Percentiles rank a stretch among this genome's conserved stretches.
Conservation (phyloP, 2,329 filamentous ascomycete species). For the Botrytis pseudocinerea region DNA sequence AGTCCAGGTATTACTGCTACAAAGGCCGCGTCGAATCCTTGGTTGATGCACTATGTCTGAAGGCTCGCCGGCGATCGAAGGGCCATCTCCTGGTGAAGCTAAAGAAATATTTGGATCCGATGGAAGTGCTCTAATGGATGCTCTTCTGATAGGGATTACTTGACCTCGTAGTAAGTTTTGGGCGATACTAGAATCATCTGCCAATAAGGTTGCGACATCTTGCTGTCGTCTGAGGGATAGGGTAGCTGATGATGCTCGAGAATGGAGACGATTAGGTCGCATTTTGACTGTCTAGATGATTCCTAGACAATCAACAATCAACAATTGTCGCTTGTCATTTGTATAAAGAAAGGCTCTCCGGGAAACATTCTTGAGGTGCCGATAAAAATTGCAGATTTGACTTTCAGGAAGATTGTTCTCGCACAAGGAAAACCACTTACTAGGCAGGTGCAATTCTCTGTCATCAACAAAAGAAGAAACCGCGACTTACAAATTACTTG, state of each 20-base stretch:
- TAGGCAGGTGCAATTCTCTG: background rate
- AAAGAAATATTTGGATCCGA: conserved; percentile 16
- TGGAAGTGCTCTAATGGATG: conserved; percentile 27
- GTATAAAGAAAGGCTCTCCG: background rate
- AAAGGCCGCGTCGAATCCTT: conserved; percentile 25
- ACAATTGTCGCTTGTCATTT: conserved; percentile 2
- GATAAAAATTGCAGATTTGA: background rate
- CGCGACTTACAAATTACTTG: conserved; percentile 15
- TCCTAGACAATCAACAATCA: conserved; percentile 13
- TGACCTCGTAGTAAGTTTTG: conserved; percentile 32
- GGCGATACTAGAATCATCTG: conserved; percentile 34
- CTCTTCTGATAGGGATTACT: conserved; percentile 29
- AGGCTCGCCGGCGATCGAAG: background rate
- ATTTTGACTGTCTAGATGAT: conserved; percentile 32
- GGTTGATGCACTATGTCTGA: background rate
- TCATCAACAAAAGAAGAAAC: conserved; percentile 12
- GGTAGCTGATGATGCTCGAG: conserved; percentile 35
- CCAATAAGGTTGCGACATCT: conserved; percentile 21
- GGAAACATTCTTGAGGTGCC: background rate
- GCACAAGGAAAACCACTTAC: background rate
- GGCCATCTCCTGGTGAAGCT: background rate
- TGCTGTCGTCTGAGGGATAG: conserved; percentile 31
- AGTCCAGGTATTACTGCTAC: conserved; percentile 56
- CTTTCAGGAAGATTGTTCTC: background rate
- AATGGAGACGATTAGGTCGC: conserved; percentile 37